Evolutionary conservation across 202 grass and related monocot species (phyloP), one percentile per base, ranked within the genome.

Genomic region (Brachypodium distachyon): DNA sequence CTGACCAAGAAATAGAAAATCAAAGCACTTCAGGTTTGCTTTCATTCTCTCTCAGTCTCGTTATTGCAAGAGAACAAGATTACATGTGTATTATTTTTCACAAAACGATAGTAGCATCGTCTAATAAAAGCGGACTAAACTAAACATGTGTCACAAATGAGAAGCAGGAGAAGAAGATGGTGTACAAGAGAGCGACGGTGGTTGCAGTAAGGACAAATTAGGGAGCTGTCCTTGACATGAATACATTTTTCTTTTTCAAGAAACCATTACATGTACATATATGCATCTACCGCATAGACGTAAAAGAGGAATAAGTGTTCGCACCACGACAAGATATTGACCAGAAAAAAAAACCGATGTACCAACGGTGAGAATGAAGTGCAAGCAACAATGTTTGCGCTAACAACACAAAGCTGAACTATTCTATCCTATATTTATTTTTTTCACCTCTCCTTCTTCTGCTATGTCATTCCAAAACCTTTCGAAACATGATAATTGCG

Each of bases 211-310:
- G 38, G 80, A 88, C 86, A 83, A 83, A 75, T 7, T 37, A 63
- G 26, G 51, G 44, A 55, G 76, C 54, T 80, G 16, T 82, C 86
- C 29, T 74, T 84, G 61, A 84, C 86, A n/a, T n/a, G n/a, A n/a
- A n/a, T n/a, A n/a, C n/a, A n/a, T n/a, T n/a, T n/a, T n/a, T n/a
- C n/a, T n/a, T n/a, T n/a, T n/a, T n/a, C n/a, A n/a, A n/a, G n/a
- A n/a, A n/a, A n/a, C n/a, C n/a, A n/a, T n/a, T n/a, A n/a, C n/a
- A 31, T 75, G 61, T 71, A 21, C 49, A 59, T 58, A 43, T 41
- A 43, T 54, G 54, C 46, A 53, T n/a, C 46, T 38, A 75, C 6
- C 10, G n/a, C n/a, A n/a, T 10, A 22, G 40, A 60, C 26, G 4
- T 12, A 67, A 82, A 50, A 73, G 59, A 66, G 67, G 83, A 50